Percentiles rank a stretch among this genome's conserved stretches.
These are phyloP conservation scores for Termitomyces sp. DNA, from an alignment of 768 basidiomycete species.

Conservation along the genomic window DNA sequence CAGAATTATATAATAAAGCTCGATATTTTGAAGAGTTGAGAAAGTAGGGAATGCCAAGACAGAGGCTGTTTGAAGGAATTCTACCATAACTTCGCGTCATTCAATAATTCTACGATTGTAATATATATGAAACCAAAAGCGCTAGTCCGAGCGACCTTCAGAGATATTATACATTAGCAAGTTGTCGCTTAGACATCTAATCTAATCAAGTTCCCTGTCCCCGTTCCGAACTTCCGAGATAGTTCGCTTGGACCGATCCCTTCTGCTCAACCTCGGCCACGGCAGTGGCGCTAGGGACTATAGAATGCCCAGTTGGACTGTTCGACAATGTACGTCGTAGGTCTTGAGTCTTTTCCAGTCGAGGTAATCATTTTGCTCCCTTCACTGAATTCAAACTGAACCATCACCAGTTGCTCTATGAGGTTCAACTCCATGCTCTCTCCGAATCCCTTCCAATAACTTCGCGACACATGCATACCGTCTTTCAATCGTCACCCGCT, in stretches of 20 bases:
- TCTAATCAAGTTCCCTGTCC: neutral
- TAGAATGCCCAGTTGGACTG: neutral
- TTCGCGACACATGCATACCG: slow-evolving; percentile 43
- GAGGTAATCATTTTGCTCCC: slow-evolving; percentile 25
- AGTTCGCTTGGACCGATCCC: neutral
- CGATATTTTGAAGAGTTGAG: too few species aligned
- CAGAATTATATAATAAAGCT: too few species aligned
- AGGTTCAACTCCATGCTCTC: slow-evolving; percentile 67
- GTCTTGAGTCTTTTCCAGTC: slow-evolving; percentile 29
- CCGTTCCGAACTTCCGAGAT: neutral
- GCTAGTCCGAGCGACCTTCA: neutral
- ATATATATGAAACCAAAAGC: neutral
- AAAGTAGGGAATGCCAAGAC: slow-evolving; percentile 10
- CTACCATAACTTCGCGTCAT: neutral
- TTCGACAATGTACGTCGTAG: neutral
- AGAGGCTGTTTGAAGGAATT: slow-evolving; percentile 4
- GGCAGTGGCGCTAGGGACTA: neutral
- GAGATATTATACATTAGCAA: too few species aligned
- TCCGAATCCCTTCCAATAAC: slow-evolving; percentile 59
- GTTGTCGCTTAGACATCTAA: neutral
- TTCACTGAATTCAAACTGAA: slow-evolving; percentile 1
- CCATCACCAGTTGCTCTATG: slow-evolving; percentile 59
- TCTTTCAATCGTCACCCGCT: slow-evolving; percentile 51
- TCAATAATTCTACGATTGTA: neutral
- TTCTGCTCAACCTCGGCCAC: neutral